Conservation (phyloP, 352 stramenopile species). For the Phytopythium boreale region DNA sequence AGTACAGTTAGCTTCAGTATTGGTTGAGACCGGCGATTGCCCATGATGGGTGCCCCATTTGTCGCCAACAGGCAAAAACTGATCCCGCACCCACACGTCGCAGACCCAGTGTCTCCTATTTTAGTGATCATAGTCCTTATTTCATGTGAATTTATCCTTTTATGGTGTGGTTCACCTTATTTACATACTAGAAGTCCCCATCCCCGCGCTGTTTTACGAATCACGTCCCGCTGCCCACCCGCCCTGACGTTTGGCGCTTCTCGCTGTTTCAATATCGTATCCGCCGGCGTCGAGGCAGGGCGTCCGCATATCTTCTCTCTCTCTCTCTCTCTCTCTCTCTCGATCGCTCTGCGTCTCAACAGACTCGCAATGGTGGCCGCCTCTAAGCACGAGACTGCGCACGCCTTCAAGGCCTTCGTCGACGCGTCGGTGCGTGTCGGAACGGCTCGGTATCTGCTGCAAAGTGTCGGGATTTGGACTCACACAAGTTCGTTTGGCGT, state of each 20-base stretch:
- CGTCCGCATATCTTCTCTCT: neutral
- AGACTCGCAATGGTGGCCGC: constrained; percentile 4
- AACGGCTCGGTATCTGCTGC: neutral
- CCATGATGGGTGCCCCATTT: neutral
- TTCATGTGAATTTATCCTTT: neutral
- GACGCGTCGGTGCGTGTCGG: constrained; percentile 60
- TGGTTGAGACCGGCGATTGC: neutral
- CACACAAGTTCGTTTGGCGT: neutral
- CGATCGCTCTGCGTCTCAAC: neutral
- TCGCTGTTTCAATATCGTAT: neutral
- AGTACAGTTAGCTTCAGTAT: neutral
- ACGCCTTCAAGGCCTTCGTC: constrained; percentile 74
- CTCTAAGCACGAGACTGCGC: constrained; percentile 17
- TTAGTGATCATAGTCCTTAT: neutral
- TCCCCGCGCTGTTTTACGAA: constrained; percentile 6
- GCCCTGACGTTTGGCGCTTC: neutral
- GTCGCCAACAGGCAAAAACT: neutral
- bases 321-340: neutral
- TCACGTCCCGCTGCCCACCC: neutral
- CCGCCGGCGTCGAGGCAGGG: neutral
- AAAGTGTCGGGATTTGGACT: neutral
- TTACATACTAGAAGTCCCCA: neutral
- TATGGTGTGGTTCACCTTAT: neutral
- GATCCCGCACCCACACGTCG: neutral
- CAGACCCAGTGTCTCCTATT: neutral